Evolutionary conservation across 148 eudicot species (phyloP), one percentile per base, ranked within the genome.

Genomic region (Camellia lanceoleosa): DNA sequence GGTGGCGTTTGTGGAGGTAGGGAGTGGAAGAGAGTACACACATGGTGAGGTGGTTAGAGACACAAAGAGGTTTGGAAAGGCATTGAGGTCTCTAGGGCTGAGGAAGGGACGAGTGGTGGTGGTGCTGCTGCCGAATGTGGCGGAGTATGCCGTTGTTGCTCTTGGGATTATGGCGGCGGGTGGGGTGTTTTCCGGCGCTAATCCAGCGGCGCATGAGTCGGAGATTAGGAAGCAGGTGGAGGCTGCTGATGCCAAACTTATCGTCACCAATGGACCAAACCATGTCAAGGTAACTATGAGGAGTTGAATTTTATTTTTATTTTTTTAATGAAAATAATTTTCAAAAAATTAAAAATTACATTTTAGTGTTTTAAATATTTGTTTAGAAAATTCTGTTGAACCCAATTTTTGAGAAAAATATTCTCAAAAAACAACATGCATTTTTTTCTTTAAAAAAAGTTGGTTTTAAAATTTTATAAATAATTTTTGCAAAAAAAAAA

Each of bases 161-260:
- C 87, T 97, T 0, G 99, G 99, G 2, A 97, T 97, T 20, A 97
- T 97, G 99, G 87, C 93, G 0, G 90, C 98, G 3, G 97, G 98
- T 16, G 95, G 94, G 0, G 91, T 97, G 15, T 94, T 97, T 82
- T 97, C 98, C 8, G 97, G 99, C 42, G 97, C 84, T 0, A 97
- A 97, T 82, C 97, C 99, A 0, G 74, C 84, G 14, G 87, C 91
- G 3, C 95, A 94, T 70, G 46, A 80, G 0, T 86, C 91, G 0
- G 99, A 97, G 68, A 93, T 97, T 64, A 87, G 78, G 83, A 97
- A 89, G 75, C 99, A 97, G 78, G 95, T 89, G 14, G 95, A 91
- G 77, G 88, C 85, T 2, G 92, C 99, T 59, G 98, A 94, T 70
- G 99, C 98, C 10, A 91, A 89, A 87, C 88, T 91, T 23, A 87